Percentiles rank a stretch among this genome's conserved stretches.
phyloP scores from a whole-genome alignment of 225 moss, liverwort and hornwort genomes.

The Polytrichum formosum region DNA sequence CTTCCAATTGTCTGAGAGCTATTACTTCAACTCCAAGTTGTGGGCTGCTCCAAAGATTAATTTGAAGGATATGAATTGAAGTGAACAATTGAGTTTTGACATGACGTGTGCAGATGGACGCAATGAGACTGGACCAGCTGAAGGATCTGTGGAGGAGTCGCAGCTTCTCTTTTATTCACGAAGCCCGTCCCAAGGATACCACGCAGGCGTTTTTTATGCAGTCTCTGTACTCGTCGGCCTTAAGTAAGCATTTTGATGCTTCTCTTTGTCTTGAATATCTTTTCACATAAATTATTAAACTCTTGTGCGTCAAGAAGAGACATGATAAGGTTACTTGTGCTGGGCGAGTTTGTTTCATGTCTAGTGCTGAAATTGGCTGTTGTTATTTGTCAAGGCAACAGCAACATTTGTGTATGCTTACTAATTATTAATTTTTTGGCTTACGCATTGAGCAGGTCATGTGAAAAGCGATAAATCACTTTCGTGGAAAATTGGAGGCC shows the following conservation, averaged over 20 bases:
- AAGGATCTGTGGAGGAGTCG: constrained; percentile 71
- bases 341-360: too few species aligned
- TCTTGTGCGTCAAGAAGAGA: too few species aligned
- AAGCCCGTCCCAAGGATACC: constrained; percentile 89
- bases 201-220: constrained; percentile 78
- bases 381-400: too few species aligned
- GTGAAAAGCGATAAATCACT: constrained; percentile 52
- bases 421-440: not conserved
- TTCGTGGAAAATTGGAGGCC: constrained; percentile 57
- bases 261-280: not conserved
- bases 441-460: constrained; percentile 32
- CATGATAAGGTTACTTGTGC: too few species aligned
- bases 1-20: too few species aligned
- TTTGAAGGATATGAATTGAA: too few species aligned
- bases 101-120: constrained; percentile 20
- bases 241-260: constrained; percentile 15
- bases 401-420: too few species aligned
- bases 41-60: too few species aligned
- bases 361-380: too few species aligned
- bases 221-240: constrained; percentile 72
- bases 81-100: not conserved
- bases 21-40: too few species aligned
- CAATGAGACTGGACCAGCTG: constrained; percentile 46
- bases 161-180: constrained; percentile 89
- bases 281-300: too few species aligned